Conservation (phyloP, 2,329 filamentous ascomycete species). For the Aspergillus ibericus region DNA sequence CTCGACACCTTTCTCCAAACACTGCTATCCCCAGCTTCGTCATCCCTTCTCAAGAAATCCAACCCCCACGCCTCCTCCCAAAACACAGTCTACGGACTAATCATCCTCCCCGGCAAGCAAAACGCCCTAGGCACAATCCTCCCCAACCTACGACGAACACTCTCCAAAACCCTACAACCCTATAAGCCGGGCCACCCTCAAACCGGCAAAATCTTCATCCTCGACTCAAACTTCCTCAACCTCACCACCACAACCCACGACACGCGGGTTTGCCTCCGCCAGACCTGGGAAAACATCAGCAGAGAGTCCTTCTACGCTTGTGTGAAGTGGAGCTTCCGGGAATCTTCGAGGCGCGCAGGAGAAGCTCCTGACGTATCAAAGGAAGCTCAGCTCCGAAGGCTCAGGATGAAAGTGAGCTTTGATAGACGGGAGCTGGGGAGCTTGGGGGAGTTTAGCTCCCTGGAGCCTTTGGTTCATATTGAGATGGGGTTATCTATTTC, state of each 20-base stretch:
- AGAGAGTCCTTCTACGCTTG: slow-evolving; percentile 35
- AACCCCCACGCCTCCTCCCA: background rate
- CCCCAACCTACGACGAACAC: slow-evolving; percentile 19
- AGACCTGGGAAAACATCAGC: slow-evolving; percentile 31
- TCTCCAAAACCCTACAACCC: slow-evolving; percentile 14
- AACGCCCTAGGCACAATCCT: slow-evolving; percentile 30
- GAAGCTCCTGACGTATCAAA: slow-evolving; percentile 6
- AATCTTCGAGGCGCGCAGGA: background rate
- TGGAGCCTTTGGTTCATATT: slow-evolving; percentile 14
- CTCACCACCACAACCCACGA: slow-evolving; percentile 15
- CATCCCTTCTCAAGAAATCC: background rate
- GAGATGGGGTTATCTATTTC: no score
- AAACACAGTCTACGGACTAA: background rate
- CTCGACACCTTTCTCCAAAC: slow-evolving; percentile 4
- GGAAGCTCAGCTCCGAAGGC: background rate
- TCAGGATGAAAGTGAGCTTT: slow-evolving; percentile 26
- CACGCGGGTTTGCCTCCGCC: slow-evolving; percentile 23
- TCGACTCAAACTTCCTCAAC: slow-evolving; percentile 27
- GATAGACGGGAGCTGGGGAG: slow-evolving; percentile 25
- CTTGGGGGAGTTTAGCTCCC: slow-evolving; percentile 19
- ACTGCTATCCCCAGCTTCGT: background rate
- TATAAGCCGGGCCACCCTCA: background rate
- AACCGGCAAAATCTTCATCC: slow-evolving; percentile 35
- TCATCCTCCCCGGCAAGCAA: background rate
- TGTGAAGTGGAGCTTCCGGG: slow-evolving; percentile 26